phyloP scores from a whole-genome alignment of 805 yeast genomes.

The Zygoascus biomembranicola region DNA sequence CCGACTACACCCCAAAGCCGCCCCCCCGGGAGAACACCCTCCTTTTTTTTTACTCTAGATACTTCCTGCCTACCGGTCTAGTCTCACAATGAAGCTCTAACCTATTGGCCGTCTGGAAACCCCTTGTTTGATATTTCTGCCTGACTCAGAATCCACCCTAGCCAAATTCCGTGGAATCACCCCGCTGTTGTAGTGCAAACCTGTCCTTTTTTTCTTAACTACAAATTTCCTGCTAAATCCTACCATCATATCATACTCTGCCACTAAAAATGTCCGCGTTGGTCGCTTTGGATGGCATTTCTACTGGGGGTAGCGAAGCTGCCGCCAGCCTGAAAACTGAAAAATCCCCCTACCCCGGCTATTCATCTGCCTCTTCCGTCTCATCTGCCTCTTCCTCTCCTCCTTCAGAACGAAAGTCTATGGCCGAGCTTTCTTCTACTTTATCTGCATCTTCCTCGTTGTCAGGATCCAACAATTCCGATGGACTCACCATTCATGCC shows the following conservation, averaged over 20 bases:
- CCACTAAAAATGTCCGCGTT: too few species aligned
- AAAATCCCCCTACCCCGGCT: too few species aligned
- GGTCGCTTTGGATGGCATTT: too few species aligned
- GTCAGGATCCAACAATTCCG: constrained; percentile 10
- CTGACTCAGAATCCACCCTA: neutral
- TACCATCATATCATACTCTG: neutral
- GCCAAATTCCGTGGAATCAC: neutral
- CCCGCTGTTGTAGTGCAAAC: neutral
- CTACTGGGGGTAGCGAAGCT: too few species aligned
- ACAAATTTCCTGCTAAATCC: neutral
- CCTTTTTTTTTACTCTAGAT: neutral
- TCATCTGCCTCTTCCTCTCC: neutral
- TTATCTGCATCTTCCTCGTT: constrained; percentile 21
- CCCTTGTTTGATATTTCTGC: neutral
- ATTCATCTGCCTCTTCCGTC: too few species aligned
- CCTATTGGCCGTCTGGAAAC: neutral
- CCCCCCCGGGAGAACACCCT: neutral
- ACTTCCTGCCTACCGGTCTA: neutral
- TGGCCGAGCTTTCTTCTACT: constrained; percentile 13
- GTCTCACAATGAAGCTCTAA: neutral
- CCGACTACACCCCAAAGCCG: neutral
- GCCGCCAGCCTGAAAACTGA: too few species aligned
- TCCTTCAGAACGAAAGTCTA: constrained; percentile 4
- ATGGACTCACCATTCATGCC: neutral
- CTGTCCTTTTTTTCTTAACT: neutral